Percentiles rank a stretch among this genome's conserved stretches.
phyloP scores from a whole-genome alignment of 805 yeast species.

The Cyberlindnera galapagoensis region DNA sequence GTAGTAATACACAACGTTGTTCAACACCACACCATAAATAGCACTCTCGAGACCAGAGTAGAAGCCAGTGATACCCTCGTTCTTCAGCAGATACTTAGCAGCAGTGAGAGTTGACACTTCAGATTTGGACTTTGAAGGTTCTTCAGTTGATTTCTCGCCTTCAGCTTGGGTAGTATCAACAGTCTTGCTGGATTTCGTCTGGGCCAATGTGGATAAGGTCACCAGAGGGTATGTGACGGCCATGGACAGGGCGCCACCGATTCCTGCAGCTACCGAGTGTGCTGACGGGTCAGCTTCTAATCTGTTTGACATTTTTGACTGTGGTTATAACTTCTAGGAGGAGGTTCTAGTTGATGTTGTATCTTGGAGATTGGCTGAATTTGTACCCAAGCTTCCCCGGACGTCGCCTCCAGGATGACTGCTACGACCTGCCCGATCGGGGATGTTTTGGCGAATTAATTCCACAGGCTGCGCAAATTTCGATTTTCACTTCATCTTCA shows the following conservation, averaged over 20 bases:
- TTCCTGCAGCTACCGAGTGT: slow-evolving; percentile 93
- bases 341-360: too few species aligned
- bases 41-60: slow-evolving; percentile 89
- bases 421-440: too few species aligned
- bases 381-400: slow-evolving; percentile 1
- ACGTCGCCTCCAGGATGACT: too few species aligned
- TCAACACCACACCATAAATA: slow-evolving; percentile 73
- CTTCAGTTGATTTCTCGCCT: slow-evolving; percentile 6
- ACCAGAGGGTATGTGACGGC: slow-evolving; percentile 85
- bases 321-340: not conserved
- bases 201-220: slow-evolving; percentile 82
- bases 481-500: too few species aligned
- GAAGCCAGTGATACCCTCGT: slow-evolving; percentile 61
- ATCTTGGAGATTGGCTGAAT: too few species aligned
- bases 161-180: slow-evolving; percentile 14
- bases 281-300: slow-evolving; percentile 34
- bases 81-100: slow-evolving; percentile 40
- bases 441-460: too few species aligned
- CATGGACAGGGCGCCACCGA: slow-evolving; percentile 87
- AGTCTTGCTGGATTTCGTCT: slow-evolving; percentile 41
- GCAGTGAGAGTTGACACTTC: slow-evolving; percentile 28
- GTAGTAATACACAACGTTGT: slow-evolving; percentile 86
- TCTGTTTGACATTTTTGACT: slow-evolving; percentile 18
- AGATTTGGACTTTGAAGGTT: slow-evolving; percentile 14
- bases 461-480: too few species aligned